Evolutionary conservation across 139 green algal genomes (phyloP).

Genomic region (Chlorella ohadii): DNA sequence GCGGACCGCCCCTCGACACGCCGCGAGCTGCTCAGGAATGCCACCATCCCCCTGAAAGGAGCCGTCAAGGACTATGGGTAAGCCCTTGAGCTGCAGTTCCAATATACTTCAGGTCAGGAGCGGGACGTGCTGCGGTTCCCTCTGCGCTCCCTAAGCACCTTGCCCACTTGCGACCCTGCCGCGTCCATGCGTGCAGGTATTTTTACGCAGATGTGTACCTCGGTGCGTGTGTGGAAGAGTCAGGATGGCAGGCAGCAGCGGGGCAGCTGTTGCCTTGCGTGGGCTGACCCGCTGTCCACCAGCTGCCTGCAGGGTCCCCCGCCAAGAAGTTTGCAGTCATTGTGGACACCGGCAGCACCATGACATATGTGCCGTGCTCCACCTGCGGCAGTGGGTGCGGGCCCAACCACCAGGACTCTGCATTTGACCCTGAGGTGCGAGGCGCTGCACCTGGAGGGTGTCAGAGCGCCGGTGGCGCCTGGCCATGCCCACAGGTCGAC

Average conservation of each 20-base stretch:
- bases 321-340: constrained; percentile 86
- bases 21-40: constrained; percentile 55
- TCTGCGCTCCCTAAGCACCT: too few relatives aligned
- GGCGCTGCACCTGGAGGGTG: too few relatives aligned
- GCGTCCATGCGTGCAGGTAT: constrained; percentile 68
- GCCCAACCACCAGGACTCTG: constrained; percentile 71
- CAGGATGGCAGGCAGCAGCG: too few relatives aligned
- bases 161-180: neutral
- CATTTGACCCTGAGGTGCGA: constrained; percentile 68
- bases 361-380: constrained; percentile 94
- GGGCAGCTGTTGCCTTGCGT: too few relatives aligned
- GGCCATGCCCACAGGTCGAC: too few relatives aligned
- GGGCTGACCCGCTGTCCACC: too few relatives aligned
- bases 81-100: constrained; percentile 6
- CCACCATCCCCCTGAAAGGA: constrained; percentile 67
- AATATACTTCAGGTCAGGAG: too few relatives aligned
- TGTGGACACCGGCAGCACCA: constrained; percentile 95
- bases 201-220: constrained; percentile 87
- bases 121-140: too few relatives aligned
- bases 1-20: too few relatives aligned
- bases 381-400: constrained; percentile 64
- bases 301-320: constrained; percentile 43
- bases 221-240: constrained; percentile 56
- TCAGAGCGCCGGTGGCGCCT: too few relatives aligned
- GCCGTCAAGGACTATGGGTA: constrained; percentile 79